Percentiles rank a stretch among this genome's conserved stretches.
Evolutionary conservation across 2,329 filamentous ascomycete genomes (phyloP).

Genomic region (Tolypocladium guangdongense): DNA sequence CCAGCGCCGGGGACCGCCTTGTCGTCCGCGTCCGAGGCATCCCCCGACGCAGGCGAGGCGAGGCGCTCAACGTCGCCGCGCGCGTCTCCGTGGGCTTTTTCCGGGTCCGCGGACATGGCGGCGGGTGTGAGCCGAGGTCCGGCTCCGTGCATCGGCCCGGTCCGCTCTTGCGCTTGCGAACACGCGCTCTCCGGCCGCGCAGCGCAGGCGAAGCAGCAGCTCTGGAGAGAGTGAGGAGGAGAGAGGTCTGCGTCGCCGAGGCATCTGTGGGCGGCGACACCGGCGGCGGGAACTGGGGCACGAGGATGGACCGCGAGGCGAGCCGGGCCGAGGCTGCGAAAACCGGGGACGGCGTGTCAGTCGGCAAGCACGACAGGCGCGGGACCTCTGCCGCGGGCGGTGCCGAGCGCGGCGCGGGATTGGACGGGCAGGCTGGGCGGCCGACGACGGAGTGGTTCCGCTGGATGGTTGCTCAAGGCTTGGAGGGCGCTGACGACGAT

Average conservation of each 20-base stretch:
- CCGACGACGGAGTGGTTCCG: too few species aligned
- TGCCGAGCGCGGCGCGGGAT: too few species aligned
- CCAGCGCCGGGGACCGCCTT: too few species aligned
- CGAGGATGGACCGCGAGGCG: background rate
- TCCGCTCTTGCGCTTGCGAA: background rate
- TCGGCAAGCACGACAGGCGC: too few species aligned
- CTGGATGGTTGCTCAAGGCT: too few species aligned
- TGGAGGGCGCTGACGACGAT: background rate
- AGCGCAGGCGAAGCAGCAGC: background rate
- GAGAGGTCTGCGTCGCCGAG: background rate
- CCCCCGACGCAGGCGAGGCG: background rate
- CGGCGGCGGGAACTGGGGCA: background rate
- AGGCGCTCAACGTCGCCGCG: background rate
- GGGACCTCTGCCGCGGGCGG: too few species aligned
- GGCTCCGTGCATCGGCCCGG: background rate
- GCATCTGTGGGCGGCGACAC: too few species aligned
- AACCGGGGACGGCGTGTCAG: too few species aligned
- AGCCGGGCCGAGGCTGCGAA: too few species aligned
- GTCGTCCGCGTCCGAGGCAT: background rate
- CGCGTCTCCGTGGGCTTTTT: background rate
- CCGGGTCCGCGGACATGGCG: conserved; percentile 1
- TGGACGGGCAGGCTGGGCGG: too few species aligned
- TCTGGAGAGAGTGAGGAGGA: background rate
- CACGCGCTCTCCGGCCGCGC: background rate
- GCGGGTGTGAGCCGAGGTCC: background rate